Evolutionary conservation across 805 yeast genomes (phyloP).

Genomic region (Saturnispora dispora): DNA sequence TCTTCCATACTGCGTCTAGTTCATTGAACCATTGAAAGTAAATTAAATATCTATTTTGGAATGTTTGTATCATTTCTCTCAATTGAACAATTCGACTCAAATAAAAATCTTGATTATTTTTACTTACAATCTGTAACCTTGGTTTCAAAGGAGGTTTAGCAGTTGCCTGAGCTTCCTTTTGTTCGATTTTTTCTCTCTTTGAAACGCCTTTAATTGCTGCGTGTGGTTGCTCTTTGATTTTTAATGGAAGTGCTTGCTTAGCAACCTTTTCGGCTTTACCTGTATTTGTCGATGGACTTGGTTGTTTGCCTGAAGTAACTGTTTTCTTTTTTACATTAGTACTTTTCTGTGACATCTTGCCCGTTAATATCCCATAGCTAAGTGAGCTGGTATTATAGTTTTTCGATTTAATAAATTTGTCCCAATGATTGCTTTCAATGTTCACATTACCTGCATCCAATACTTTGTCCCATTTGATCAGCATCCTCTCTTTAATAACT

Average conservation of each 20-base stretch:
- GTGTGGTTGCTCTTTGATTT: neutral
- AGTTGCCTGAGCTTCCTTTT: neutral
- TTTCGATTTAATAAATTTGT: neutral
- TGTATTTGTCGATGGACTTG: neutral
- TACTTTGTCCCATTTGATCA: neutral
- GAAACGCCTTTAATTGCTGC: neutral
- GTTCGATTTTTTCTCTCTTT: neutral
- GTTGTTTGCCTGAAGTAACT: neutral
- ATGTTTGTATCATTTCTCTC: neutral
- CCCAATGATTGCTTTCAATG: neutral
- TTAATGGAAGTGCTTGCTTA: neutral
- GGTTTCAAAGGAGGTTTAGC: neutral
- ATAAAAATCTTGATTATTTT: neutral
- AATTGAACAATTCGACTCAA: neutral
- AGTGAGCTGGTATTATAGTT: neutral
- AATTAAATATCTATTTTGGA: conserved; percentile 1
- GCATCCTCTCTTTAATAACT: neutral
- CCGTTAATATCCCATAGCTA: neutral
- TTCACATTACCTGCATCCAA: neutral
- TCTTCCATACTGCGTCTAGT: conserved; percentile 1
- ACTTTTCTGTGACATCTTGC: neutral
- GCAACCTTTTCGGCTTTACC: neutral
- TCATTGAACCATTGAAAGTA: conserved; percentile 5
- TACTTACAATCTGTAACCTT: neutral
- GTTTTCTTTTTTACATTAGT: neutral